Percentiles rank a stretch among this genome's conserved stretches.
These are phyloP conservation scores for Cardiospermum halicacabum DNA, from an alignment of 345 rosid species.

Conservation along the genomic window DNA sequence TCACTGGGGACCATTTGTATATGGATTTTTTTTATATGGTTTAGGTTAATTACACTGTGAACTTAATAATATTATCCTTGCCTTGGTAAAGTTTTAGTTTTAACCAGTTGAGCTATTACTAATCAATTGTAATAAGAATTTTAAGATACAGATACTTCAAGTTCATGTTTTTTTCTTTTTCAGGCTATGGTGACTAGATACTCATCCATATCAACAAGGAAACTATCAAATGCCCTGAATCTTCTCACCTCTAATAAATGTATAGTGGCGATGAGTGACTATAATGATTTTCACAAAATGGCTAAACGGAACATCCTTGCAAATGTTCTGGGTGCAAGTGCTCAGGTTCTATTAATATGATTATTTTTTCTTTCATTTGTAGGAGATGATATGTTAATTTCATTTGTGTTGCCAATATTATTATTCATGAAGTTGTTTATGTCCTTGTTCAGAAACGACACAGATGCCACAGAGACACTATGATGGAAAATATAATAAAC, in stretches of 20 bases:
- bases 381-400: background rate
- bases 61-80: no score
- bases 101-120: no score
- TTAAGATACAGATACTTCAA: background rate
- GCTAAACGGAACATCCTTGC: constrained; percentile 52
- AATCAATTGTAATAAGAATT: background rate
- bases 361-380: background rate
- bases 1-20: no score
- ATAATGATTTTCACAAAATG: constrained; percentile 65
- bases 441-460: constrained; percentile 45
- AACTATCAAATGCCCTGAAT: constrained; percentile 61
- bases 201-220: constrained; percentile 71
- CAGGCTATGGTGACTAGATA: constrained; percentile 87
- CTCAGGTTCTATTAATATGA: constrained; percentile 55
- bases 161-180: constrained; percentile 10
- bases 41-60: no score
- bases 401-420: background rate
- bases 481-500: constrained; percentile 49
- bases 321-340: constrained; percentile 54
- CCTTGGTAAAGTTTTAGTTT: no score
- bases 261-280: constrained; percentile 92
- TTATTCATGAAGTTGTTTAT: background rate
- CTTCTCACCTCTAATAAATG: constrained; percentile 62
- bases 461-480: constrained; percentile 47
- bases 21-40: no score